Base-by-base conservation (phyloP, 2,329 filamentous ascomycete species). In the Podosphaera leucotricha region DNA sequence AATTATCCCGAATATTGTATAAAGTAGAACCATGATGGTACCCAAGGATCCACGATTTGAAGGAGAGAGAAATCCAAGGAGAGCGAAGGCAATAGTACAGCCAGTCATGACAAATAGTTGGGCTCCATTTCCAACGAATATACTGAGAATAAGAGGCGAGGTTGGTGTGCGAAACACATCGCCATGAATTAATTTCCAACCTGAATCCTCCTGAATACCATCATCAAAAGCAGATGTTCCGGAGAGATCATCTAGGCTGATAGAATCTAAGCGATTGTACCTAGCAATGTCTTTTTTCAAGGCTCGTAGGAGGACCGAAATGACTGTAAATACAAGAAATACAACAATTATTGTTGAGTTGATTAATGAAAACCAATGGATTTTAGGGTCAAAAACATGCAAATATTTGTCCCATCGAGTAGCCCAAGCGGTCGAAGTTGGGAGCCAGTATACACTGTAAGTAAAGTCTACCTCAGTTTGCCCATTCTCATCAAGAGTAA, bases 401-500 rank as follows among this genome's bases (percentile, higher is more conserved):
- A 98, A 70, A 59, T 95, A 95, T 63, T 93, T 95, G 67, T 98
- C 90, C 90, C 90, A 98, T 50, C 90, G 75, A 11, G 90, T 98
- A 22, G 90, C 90, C 78, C 92, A 98, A 1, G 80, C 82, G 1
- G 86, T 95, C 0, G 70, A 58, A 0, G 85, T 94, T 52, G 76
- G 73, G 46, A 70, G 72, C 90, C 90, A 98, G 61, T 78, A 80
- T 13, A 95, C 83, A 51, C 80, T 84, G 64, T 98, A 98, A 4
- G 85, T 93, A 65, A 83, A 98, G 2, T 75, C 72, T 19, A 94
- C 82, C 18, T 70, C 63, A 18, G 71, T 84, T 13, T 71, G 68
- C 2, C 66, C 66, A 4, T 70, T 65, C 53, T 80, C 75, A 39
- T 67, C 67, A 15, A 98, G 66, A 5, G 73, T 59, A n/a, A 92